Evolutionary conservation across 2,329 filamentous ascomycete genomes (phyloP), one percentile per base, ranked within the genome.

Genomic region (Zymoseptoria ardabiliae): DNA sequence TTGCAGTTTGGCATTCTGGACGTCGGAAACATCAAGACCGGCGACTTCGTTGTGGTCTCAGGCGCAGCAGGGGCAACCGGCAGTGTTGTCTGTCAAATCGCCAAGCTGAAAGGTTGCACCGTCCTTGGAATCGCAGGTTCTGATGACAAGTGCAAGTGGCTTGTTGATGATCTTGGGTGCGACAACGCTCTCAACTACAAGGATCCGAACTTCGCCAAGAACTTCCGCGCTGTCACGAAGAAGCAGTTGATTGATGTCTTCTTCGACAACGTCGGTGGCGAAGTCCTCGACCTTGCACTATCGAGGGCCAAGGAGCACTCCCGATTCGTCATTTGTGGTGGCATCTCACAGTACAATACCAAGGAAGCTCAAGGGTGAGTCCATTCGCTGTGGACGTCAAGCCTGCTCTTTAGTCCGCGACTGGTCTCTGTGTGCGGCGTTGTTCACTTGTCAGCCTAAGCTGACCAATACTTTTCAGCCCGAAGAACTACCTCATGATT

Each of bases 41-140:
- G 88, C 4, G 87, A 92, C 64, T 85, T 87, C 3, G 88, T 93
- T 1, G 87, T 92, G 7, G 86, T 93, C 0, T 88, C 85, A 8
- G 89, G 88, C 6, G 89, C 89, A 1, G 89, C 89, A 0, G 89
- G 89, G 2, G 89, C 89, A 0, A 92, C 89, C 0, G 89, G 89
- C 1, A 87, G 82, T 68, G 83, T 92, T 1, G 89, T 84, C 0
- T 88, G 87, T 0, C 89, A 93, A 75, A 90, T 92, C 65, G 87
- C 88, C 19, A 91, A 90, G 77, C 58, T 90, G 56, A 84, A 85
- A 72, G 89, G 87, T 11, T 82, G 66, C 74, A 82, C 76, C 2
- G 83, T 90, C 11, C 73, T 88, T 21, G 87, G 87, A 6, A 78
- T 90, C 62, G 85, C 85, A 0, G 87, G 87, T 0, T 81, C 79